Percentiles rank a stretch among this genome's conserved stretches.
Evolutionary conservation across 306 rosid species (phyloP).

Genomic region (Lagenaria siceraria): DNA sequence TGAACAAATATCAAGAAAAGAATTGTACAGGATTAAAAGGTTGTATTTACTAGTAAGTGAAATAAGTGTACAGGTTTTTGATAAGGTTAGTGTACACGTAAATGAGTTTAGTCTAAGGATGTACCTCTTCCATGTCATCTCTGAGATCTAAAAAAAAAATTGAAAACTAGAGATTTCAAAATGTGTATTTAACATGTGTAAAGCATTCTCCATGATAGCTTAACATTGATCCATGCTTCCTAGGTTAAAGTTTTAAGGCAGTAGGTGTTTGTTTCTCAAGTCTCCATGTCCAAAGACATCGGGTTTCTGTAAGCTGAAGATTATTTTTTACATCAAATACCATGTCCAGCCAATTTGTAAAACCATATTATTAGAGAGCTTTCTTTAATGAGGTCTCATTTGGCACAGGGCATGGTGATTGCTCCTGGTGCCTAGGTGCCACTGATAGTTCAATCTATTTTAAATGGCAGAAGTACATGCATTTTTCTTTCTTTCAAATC

Average conservation of each 20-base stretch:
- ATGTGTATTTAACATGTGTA: not conserved
- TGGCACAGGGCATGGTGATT: not conserved
- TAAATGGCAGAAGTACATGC: not conserved
- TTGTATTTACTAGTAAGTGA: not conserved
- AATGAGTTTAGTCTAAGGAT: not conserved
- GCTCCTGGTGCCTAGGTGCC: constrained; percentile 7
- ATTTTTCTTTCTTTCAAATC: not conserved
- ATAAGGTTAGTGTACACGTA: not conserved
- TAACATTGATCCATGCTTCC: not conserved
- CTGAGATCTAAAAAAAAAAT: not conserved
- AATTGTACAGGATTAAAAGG: not conserved
- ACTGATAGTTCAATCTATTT: not conserved
- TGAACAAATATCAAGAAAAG: not conserved
- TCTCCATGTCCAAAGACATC: not conserved
- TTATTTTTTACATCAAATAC: not conserved
- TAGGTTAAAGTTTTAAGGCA: not conserved
- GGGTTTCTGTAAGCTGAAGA: not conserved
- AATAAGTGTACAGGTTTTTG: not conserved
- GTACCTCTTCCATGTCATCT: not conserved
- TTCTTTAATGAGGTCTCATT: not conserved
- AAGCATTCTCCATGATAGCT: not conserved
- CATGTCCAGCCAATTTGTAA: not conserved
- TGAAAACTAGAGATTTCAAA: not conserved
- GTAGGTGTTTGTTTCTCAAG: not conserved
- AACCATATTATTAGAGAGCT: not conserved